Percentiles rank a stretch among this genome's conserved stretches.
Conservation (phyloP, 192 early-diverging fungal genomes). For the Thamnidium elegans region DNA sequence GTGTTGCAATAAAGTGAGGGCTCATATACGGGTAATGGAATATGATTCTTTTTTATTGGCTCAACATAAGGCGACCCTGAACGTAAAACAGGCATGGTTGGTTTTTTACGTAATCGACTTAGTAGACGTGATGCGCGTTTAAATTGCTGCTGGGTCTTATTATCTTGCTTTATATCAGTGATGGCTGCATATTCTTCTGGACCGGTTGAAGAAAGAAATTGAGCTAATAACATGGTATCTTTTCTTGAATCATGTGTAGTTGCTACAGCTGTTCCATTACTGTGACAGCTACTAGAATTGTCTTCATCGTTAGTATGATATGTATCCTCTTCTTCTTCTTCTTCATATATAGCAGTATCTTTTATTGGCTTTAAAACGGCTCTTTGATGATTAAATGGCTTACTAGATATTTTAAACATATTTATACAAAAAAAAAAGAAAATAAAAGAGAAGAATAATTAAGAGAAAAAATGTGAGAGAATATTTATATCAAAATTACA, state of each 20-base stretch:
- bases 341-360: background rate
- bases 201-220: conserved; percentile 9
- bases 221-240: background rate
- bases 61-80: background rate
- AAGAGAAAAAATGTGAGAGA: no score
- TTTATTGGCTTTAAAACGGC: conserved; percentile 10
- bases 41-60: background rate
- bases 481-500: no score
- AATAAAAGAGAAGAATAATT: background rate
- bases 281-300: no score
- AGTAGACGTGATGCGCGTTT: conserved; percentile 1
- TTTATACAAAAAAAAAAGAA: background rate
- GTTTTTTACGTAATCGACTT: conserved; percentile 12
- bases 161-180: background rate
- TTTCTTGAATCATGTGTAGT: no score
- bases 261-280: no score
- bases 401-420: background rate
- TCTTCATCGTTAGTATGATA: no score
- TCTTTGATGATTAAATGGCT: conserved; percentile 8
- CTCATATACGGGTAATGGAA: background rate
- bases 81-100: background rate
- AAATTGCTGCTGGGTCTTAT: background rate
- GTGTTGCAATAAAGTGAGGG: background rate
- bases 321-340: background rate
- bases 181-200: conserved; percentile 1